Percentiles rank a stretch among this genome's conserved stretches.
These are phyloP conservation scores for Mortierella sp. DNA, from an alignment of 371 early-diverging fungal genomes.

Conservation along the genomic window DNA sequence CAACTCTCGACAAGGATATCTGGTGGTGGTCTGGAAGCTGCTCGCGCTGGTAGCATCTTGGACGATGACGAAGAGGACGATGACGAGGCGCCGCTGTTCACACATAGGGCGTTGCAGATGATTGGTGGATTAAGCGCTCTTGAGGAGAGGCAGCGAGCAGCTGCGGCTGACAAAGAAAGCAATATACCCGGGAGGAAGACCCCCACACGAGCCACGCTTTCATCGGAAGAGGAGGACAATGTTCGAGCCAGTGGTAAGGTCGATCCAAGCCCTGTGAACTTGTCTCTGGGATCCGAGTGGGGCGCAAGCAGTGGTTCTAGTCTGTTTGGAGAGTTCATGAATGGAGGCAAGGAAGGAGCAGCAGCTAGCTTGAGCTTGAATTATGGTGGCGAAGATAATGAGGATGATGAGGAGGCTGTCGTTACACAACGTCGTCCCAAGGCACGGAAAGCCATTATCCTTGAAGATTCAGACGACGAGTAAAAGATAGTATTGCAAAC, in stretches of 20 bases:
- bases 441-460: conserved; percentile 27
- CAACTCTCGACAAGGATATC: conserved; percentile 8
- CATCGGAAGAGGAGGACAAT: neutral
- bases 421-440: conserved; percentile 17
- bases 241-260: neutral
- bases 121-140: conserved; percentile 26
- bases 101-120: conserved; percentile 47
- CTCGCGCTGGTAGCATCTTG: conserved; percentile 31
- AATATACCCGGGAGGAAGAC: conserved; percentile 9
- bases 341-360: neutral
- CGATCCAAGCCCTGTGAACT: neutral
- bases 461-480: conserved; percentile 47
- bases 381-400: neutral
- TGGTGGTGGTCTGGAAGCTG: conserved; percentile 23
- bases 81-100: conserved; percentile 43
- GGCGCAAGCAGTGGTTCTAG: neutral
- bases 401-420: conserved; percentile 16
- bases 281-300: neutral
- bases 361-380: neutral
- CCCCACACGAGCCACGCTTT: neutral
- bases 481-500: neutral
- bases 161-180: neutral
- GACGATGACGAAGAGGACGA: conserved; percentile 47
- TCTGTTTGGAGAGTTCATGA: neutral
- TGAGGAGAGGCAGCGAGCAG: neutral